Percentiles rank a stretch among this genome's conserved stretches.
Evolutionary conservation across 495 filamentous ascomycete species (phyloP).

Genomic region (Neurospora sp.): DNA sequence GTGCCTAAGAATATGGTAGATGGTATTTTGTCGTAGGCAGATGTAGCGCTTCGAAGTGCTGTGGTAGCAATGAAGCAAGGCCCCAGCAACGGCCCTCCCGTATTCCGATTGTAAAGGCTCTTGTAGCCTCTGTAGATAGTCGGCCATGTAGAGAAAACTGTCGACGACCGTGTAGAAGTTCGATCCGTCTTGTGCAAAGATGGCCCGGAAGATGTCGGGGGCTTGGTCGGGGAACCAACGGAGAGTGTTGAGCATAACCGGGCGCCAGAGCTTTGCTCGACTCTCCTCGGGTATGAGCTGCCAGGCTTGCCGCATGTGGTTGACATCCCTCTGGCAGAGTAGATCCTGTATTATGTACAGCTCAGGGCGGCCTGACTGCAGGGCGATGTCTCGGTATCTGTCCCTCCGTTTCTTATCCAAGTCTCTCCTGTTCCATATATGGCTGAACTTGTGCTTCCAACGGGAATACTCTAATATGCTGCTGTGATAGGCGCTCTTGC

Average conservation of each 20-base stretch:
- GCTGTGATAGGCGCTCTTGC: background rate
- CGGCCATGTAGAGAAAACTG: background rate
- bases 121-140: background rate
- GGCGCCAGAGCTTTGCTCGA: constrained; percentile 32
- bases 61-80: constrained; percentile 8
- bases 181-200: constrained; percentile 29
- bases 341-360: background rate
- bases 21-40: constrained; percentile 17
- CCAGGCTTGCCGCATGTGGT: background rate
- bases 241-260: constrained; percentile 43
- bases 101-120: background rate
- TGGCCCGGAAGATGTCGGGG: constrained; percentile 40
- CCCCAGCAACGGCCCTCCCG: background rate
- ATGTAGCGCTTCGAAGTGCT: constrained; percentile 9
- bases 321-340: background rate
- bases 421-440: background rate
- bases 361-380: background rate
- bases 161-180: constrained; percentile 34
- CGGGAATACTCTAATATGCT: background rate
- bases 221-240: constrained; percentile 31
- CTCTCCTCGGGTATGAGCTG: background rate
- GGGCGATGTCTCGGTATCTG: background rate
- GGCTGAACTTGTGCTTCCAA: background rate
- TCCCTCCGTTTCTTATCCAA: background rate
- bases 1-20: constrained; percentile 13